These are phyloP conservation scores for Penicillium fimorum DNA, from an alignment of 495 filamentous ascomycete genomes.

Conservation along the genomic window DNA sequence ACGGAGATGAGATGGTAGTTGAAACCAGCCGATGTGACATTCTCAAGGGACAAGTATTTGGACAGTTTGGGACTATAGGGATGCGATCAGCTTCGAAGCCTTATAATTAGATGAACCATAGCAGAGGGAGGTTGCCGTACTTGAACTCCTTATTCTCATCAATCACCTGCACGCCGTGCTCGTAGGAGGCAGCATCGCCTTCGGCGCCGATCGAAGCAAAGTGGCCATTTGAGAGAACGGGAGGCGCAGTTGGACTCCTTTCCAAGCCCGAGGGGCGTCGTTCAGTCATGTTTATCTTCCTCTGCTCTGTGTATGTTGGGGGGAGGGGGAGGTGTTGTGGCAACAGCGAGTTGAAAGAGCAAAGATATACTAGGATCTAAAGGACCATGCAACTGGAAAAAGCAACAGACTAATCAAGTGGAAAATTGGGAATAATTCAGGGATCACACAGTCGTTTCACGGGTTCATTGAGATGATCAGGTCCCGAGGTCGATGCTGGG, in stretches of 20 bases:
- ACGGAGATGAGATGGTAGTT: constrained; percentile 99
- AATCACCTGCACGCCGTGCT: constrained; percentile 94
- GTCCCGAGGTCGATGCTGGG: constrained; percentile 25
- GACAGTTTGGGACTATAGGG: constrained; percentile 67
- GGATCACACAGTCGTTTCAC: constrained; percentile 13
- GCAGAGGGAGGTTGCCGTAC: constrained; percentile 46
- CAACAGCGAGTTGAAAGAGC: constrained; percentile 20
- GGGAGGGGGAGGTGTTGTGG: constrained; percentile 26
- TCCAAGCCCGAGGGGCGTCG: constrained; percentile 31
- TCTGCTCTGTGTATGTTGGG: constrained; percentile 22
- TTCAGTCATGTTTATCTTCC: constrained; percentile 25
- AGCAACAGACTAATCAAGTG: constrained; percentile 5
- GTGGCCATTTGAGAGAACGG: constrained; percentile 77
- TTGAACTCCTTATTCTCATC: constrained; percentile 96
- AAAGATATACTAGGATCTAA: constrained; percentile 9
- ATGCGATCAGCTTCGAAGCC: constrained; percentile 22
- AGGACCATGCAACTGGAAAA: constrained; percentile 14
- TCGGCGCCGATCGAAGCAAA: constrained; percentile 75
- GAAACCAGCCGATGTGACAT: constrained; percentile 84
- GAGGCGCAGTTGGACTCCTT: constrained; percentile 51
- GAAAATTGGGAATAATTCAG: background rate
- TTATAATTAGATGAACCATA: background rate
- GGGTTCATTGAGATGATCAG: constrained; percentile 5
- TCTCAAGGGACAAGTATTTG: constrained; percentile 74
- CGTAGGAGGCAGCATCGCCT: constrained; percentile 64